Base-by-base conservation (phyloP, 768 basidiomycete genomes). In the Amanita subjunquillea region DNA sequence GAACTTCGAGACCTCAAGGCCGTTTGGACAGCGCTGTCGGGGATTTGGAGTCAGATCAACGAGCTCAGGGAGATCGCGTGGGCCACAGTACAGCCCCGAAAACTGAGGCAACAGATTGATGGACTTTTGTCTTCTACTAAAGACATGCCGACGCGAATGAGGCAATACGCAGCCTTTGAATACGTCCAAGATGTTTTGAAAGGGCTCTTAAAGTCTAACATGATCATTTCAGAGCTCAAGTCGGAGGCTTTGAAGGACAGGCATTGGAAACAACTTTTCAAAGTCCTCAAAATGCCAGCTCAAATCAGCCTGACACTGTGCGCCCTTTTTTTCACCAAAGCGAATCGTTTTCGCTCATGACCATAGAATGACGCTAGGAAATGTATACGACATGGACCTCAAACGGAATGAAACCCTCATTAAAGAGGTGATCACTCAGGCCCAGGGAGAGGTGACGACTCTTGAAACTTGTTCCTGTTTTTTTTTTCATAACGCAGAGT, bases 81-180 rank as follows among this genome's bases (percentile, higher is more conserved):
- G 96, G 79, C 88, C 1, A 90, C 87, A 0, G 85, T 98, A 37
- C 93, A 94, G 62, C 90, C 96, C 22, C 82, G 96, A 61, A 98
- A 98, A 69, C 65, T 99, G 53, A 83, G 96, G 59, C 90, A 94
- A 62, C 88, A 91, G 57, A 83, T 99, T 50, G 95, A 99, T 60
- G 82, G 79, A n/a, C 75, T 98, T 43, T 69, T 98, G 48, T 74
- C 79, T 23, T 91, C 91, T n/a, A 97, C 95, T 22, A 91, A 93
- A 71, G 95, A 98, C 45, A 97, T 99, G 95, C 96, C 96, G 1
- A 95, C 91, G 36, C 77, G 94, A 55, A 99, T 98, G 96, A 80
- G 96, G 50, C 96, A 99, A 64, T 99, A 99, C 66, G 91, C 93
- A 7, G 96, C 96, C 0, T 99, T 97, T 63, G 96, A 98, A 73